Evolutionary conservation across 2,329 filamentous ascomycete species (phyloP).

Genomic region (Trichoderma semiorbis): DNA sequence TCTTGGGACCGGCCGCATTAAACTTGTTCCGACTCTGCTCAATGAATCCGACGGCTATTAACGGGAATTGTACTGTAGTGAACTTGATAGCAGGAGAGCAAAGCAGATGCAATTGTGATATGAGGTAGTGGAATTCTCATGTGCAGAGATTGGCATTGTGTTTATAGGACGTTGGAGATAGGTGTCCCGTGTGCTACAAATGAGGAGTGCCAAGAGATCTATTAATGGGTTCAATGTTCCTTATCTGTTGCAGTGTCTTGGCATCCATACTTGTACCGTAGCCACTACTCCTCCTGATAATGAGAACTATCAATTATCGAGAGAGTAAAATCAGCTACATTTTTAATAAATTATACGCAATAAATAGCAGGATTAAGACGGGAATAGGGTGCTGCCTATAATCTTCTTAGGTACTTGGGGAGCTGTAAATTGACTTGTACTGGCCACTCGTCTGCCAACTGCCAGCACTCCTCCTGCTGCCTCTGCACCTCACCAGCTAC

Average conservation of each 20-base stretch:
- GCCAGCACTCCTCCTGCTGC: neutral
- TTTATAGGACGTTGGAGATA: no score
- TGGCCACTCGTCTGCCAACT: neutral
- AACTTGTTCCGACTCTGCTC: conserved; percentile 4
- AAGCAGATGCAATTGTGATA: neutral
- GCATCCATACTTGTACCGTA: neutral
- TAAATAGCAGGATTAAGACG: neutral
- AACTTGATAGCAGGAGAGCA: neutral
- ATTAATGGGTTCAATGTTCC: neutral
- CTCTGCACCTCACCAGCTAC: neutral
- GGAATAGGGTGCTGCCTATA: neutral
- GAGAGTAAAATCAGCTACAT: neutral
- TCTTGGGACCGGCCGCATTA: neutral
- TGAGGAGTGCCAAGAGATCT: neutral
- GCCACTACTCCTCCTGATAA: neutral
- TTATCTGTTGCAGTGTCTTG: neutral
- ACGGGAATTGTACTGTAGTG: neutral
- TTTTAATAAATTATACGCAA: neutral
- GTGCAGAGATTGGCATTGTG: no score
- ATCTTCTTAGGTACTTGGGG: neutral
- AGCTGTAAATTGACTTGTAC: neutral
- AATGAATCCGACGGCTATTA: neutral
- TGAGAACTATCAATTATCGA: neutral
- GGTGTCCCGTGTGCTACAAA: no score
- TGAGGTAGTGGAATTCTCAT: no score